Conservation (phyloP, 306 rosid species). For the Vachellia collinsii region DNA sequence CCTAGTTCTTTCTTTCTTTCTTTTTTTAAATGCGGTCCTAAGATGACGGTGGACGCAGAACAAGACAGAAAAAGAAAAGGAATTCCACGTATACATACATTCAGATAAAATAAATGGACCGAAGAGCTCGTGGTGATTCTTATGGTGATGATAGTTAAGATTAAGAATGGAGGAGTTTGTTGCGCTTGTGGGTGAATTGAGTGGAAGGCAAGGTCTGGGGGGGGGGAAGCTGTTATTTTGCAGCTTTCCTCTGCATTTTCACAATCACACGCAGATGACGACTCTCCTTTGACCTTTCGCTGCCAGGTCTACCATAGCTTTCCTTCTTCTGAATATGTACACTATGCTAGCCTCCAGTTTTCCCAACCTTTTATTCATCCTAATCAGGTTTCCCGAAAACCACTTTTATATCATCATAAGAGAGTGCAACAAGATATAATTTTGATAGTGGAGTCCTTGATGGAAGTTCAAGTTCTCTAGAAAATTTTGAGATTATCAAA, state of each 20-base stretch:
- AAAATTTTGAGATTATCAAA: conserved; percentile 31
- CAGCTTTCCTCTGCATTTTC: conserved; percentile 9
- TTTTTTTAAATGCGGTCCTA: neutral
- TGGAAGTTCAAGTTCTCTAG: neutral
- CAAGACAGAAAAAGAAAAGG: neutral
- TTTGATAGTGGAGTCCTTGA: neutral
- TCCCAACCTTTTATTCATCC: neutral
- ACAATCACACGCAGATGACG: neutral
- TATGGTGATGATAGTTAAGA: conserved; percentile 19
- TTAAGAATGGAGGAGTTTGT: neutral
- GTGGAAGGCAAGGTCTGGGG: conserved; percentile 27
- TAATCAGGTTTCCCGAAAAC: neutral
- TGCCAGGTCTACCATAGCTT: conserved; percentile 23
- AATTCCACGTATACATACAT: conserved; percentile 23
- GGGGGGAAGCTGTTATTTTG: conserved; percentile 33
- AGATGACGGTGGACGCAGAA: conserved; percentile 20
- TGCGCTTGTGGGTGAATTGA: neutral
- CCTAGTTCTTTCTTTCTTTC: neutral
- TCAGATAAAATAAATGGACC: conserved; percentile 15
- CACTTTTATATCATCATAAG: neutral
- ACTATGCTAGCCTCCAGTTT: conserved; percentile 7
- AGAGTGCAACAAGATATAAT: neutral
- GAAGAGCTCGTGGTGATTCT: conserved; percentile 17
- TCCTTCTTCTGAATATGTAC: conserved; percentile 6
- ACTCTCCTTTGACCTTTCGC: conserved; percentile 36